phyloP scores from a whole-genome alignment of 2,329 filamentous ascomycete species.

The Dothideomycetes sp. region DNA sequence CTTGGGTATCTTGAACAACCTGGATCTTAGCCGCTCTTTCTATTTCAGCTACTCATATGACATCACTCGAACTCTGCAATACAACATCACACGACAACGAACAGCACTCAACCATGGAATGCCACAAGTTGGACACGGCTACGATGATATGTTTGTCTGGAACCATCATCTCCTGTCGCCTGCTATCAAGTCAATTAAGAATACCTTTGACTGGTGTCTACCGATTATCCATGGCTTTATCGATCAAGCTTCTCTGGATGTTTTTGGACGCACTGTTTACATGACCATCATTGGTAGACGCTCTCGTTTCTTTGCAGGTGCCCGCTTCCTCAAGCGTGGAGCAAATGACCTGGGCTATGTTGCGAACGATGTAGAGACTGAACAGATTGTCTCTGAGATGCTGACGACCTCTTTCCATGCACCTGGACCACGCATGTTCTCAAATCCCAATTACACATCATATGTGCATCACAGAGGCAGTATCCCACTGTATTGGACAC shows the following conservation, averaged over 20 bases:
- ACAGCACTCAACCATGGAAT: slow-evolving; percentile 57
- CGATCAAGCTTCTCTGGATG: slow-evolving; percentile 64
- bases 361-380: slow-evolving; percentile 96
- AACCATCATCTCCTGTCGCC: slow-evolving; percentile 82
- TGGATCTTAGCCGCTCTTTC: slow-evolving; percentile 84
- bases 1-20: slow-evolving; percentile 76
- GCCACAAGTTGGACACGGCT: slow-evolving; percentile 49
- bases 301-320: slow-evolving; percentile 88
- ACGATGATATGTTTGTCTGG: slow-evolving; percentile 97
- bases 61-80: slow-evolving; percentile 81
- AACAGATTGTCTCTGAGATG: slow-evolving; percentile 94
- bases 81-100: slow-evolving; percentile 80
- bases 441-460: slow-evolving; percentile 86
- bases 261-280: slow-evolving; percentile 82
- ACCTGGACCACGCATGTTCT: slow-evolving; percentile 73
- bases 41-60: slow-evolving; percentile 99
- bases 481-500: slow-evolving; percentile 94
- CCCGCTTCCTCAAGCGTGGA: slow-evolving; percentile 86
- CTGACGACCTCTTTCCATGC: slow-evolving; percentile 92
- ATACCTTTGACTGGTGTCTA: slow-evolving; percentile 90
- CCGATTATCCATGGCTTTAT: slow-evolving; percentile 95
- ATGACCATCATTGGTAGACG: slow-evolving; percentile 89
- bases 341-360: slow-evolving; percentile 93
- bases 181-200: slow-evolving; percentile 58
- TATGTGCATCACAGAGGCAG: slow-evolving; percentile 96